A percentile compares a stretch with the other conserved stretches of the same genome.
Conservation (phyloP, 306 rosid genomes). For the Fragaria iinumae region DNA sequence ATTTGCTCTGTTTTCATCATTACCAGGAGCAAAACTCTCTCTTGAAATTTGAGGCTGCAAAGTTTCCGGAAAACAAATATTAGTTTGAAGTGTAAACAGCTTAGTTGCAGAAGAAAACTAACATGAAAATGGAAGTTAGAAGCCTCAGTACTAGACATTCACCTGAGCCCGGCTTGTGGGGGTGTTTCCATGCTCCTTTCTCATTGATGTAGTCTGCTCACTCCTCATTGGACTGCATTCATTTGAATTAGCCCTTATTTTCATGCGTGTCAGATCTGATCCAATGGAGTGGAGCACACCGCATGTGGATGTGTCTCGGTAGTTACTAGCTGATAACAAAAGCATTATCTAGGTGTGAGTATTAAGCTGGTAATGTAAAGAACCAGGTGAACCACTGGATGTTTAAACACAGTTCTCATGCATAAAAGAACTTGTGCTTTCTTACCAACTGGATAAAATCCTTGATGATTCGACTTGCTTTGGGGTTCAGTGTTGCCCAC, state of each 20-base stretch:
- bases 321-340: slow-evolving; percentile 39
- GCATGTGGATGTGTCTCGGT: slow-evolving; percentile 65
- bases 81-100: background rate
- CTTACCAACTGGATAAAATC: slow-evolving; percentile 38
- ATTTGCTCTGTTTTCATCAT: slow-evolving; percentile 47
- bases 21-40: slow-evolving; percentile 69
- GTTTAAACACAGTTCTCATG: slow-evolving; percentile 2
- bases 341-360: slow-evolving; percentile 20
- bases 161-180: slow-evolving; percentile 73
- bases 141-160: slow-evolving; percentile 20
- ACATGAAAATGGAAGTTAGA: background rate
- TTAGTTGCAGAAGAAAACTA: background rate
- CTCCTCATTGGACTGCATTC: slow-evolving; percentile 46
- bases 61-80: background rate
- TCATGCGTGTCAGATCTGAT: slow-evolving; percentile 90
- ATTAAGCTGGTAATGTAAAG: background rate
- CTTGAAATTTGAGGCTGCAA: slow-evolving; percentile 62
- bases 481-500: slow-evolving; percentile 46
- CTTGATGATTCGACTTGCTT: slow-evolving; percentile 40
- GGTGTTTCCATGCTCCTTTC: slow-evolving; percentile 56
- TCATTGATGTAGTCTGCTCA: slow-evolving; percentile 46
- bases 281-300: slow-evolving; percentile 87
- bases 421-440: slow-evolving; percentile 9
- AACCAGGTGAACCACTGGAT: background rate
- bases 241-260: slow-evolving; percentile 48